phyloP scores from a whole-genome alignment of 768 basidiomycete species.

The Nidularia sp. region DNA sequence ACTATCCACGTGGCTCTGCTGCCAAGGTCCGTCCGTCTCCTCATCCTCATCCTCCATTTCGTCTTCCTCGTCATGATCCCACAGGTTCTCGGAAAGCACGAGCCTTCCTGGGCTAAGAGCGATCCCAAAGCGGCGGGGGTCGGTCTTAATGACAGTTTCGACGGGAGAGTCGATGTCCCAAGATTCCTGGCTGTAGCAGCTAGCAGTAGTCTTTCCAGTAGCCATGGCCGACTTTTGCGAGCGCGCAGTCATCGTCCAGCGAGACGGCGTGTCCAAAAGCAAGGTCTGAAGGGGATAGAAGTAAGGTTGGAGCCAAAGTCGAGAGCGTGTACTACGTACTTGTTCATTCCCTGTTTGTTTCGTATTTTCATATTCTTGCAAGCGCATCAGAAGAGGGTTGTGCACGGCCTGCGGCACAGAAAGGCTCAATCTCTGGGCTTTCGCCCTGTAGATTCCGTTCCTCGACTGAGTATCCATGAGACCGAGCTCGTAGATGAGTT shows the following conservation, averaged over 20 bases:
- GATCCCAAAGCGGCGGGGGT: constrained; percentile 13
- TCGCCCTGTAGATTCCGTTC: background rate
- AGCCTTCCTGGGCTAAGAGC: constrained; percentile 10
- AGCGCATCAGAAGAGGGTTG: background rate
- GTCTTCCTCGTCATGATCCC: background rate
- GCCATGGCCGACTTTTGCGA: constrained; percentile 4
- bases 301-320: background rate
- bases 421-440: background rate
- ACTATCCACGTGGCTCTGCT: background rate
- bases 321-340: background rate
- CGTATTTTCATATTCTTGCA: background rate
- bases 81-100: background rate
- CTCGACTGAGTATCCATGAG: background rate
- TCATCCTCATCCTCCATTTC: background rate
- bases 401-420: background rate
- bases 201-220: constrained; percentile 7
- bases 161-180: constrained; percentile 8
- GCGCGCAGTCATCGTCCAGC: constrained; percentile 10
- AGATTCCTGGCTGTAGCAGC: constrained; percentile 17
- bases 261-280: constrained; percentile 4
- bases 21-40: background rate
- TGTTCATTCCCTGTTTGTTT: background rate
- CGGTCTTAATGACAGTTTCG: constrained; percentile 2
- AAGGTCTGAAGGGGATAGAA: background rate
- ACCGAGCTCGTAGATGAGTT: background rate